A percentile compares a stretch with the other conserved stretches of the same genome.
phyloP scores from a whole-genome alignment of 1,284 basidiomycete species.

The Pholiota adiposa region DNA sequence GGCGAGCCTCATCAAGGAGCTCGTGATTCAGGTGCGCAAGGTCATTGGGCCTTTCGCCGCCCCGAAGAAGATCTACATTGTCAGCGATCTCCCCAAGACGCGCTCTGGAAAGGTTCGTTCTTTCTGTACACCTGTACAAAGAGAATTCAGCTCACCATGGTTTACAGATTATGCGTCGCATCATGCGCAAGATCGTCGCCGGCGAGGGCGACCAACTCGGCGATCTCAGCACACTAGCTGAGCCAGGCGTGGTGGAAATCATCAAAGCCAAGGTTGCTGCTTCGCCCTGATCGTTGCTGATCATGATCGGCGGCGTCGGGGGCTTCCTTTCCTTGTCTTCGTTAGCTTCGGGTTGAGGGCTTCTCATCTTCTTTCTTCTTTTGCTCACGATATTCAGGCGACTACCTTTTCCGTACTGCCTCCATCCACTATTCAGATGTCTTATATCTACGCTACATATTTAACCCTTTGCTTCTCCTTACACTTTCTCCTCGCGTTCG shows the following conservation, averaged over 20 bases:
- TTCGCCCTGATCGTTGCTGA: slow-evolving; percentile 4
- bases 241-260: slow-evolving; percentile 81
- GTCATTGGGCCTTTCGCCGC: slow-evolving; percentile 95
- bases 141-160: background rate
- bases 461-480: background rate
- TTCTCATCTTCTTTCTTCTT: background rate
- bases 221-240: slow-evolving; percentile 90
- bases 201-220: slow-evolving; percentile 94
- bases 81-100: slow-evolving; percentile 93
- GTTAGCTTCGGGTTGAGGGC: background rate
- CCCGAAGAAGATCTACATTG: slow-evolving; percentile 91
- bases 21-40: slow-evolving; percentile 93
- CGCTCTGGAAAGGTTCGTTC: slow-evolving; percentile 86
- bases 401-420: too few species aligned
- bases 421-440: too few species aligned
- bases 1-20: slow-evolving; percentile 80
- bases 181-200: slow-evolving; percentile 94
- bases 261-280: slow-evolving; percentile 78
- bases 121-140: too few species aligned
- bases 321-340: background rate
- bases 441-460: too few species aligned
- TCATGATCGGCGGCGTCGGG: background rate
- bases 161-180: slow-evolving; percentile 85
- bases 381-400: too few species aligned
- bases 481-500: background rate